Evolutionary conservation across 805 yeast genomes (phyloP), one percentile per base, ranked within the genome.

Genomic region (Lipomyces spencermartinsiae): DNA sequence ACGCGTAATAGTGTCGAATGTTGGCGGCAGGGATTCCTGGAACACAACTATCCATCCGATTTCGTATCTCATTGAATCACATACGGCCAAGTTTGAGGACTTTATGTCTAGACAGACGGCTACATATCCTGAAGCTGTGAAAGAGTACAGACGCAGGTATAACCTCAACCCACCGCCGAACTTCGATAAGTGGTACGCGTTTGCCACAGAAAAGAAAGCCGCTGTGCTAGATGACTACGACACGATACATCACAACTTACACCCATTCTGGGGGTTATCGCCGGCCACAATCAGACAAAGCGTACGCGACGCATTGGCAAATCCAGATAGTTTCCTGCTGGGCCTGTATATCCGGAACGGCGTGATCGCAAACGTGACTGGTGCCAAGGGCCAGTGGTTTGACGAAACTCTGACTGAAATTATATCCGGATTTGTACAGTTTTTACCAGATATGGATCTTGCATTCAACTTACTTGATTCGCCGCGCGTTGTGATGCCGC

Each of bases 391-490:
- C 10, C 72, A 65, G 31, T 71, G 73, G 73, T 63, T 65, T 51
- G 70, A 66, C 31, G 35, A 19, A 2, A 65, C 70, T 8, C 31
- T 73, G 16, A 25, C 29, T 7, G 46, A 58, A 1, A 72, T 73
- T 70, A 63, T 69, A 35, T 53, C 53, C 35, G 68, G 66, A 19
- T 73, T 73, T 73, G 73, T 66, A 7, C 56, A 63, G 43, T 64
- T 63, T 33, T 58, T 73, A 35, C 76, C 76, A 2, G 74, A 73
- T 53, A 73, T 73, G 76, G 75, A 73, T 53, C 25, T 73, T 6
- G 73, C 71, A 34, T 68, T 73, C 49, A 73, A 73, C 51, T 37
- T 65, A 53, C 69, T 63, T 39, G 76, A 73, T 34, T 66, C 69
- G 31, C 73, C 76, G 34, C 67, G 76, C 4, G 76, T 73, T 12